Percentiles rank a stretch among this genome's conserved stretches.
Evolutionary conservation across 2,329 filamentous ascomycete genomes (phyloP).

Genomic region (Juglanconis juglandina): DNA sequence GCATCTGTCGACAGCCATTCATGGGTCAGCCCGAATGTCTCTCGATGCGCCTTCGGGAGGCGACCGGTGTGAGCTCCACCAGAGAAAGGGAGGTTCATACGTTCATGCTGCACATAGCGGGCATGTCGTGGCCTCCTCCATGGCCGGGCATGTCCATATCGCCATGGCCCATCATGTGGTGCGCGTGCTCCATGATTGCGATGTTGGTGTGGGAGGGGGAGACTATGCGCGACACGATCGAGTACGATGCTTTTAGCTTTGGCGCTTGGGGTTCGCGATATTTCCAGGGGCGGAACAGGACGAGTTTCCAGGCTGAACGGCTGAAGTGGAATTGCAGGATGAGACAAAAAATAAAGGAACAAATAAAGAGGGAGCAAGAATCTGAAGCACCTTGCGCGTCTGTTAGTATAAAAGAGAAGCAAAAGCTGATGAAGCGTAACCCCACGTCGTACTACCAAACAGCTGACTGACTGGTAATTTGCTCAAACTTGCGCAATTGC

Average conservation of each 20-base stretch:
- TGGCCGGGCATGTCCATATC: slow-evolving; percentile 39
- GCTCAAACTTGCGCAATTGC: too few species aligned
- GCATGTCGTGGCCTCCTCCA: slow-evolving; percentile 58
- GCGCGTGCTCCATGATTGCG: slow-evolving; percentile 43
- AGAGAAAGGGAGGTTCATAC: slow-evolving; percentile 45
- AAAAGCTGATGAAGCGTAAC: too few species aligned
- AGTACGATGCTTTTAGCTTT: background rate
- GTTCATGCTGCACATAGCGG: slow-evolving; percentile 81
- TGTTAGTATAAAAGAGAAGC: too few species aligned
- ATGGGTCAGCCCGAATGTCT: slow-evolving; percentile 18
- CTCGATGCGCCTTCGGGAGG: background rate
- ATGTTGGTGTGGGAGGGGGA: slow-evolving; percentile 9
- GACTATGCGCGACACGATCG: background rate
- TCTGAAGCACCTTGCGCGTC: too few species aligned
- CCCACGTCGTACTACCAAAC: too few species aligned
- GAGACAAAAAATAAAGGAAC: background rate
- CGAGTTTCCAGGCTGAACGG: background rate
- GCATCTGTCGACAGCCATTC: slow-evolving; percentile 61
- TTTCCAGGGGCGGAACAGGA: background rate
- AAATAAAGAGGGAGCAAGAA: too few species aligned
- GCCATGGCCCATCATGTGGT: slow-evolving; percentile 41
- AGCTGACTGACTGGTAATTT: too few species aligned
- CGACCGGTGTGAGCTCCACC: background rate
- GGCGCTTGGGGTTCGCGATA: background rate
- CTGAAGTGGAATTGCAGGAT: background rate